A percentile compares a stretch with the other conserved stretches of the same genome.
These are phyloP conservation scores for Vicia faba DNA, from an alignment of 306 rosid species.

Conservation along the genomic window DNA sequence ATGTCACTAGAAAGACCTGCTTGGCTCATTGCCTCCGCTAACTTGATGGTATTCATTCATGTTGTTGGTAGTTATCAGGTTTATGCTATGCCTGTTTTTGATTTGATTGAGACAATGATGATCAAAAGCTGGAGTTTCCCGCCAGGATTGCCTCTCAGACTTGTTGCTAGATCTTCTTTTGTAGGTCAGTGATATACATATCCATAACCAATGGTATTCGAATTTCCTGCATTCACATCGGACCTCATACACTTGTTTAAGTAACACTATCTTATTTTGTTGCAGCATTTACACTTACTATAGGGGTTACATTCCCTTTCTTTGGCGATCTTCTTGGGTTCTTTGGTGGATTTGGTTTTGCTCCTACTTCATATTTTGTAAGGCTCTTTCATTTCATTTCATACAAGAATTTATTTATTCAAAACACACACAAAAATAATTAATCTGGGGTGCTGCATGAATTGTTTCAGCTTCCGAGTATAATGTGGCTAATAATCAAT, in stretches of 20 bases:
- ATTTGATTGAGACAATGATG: conserved; percentile 71
- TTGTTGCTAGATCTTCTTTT: conserved; percentile 72
- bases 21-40: conserved; percentile 92
- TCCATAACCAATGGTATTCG: no score
- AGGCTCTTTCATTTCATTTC: conserved; percentile 29
- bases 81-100: conserved; percentile 92
- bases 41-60: conserved; percentile 86
- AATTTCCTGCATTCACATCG: no score
- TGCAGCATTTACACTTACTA: conserved; percentile 74
- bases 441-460: conserved; percentile 5
- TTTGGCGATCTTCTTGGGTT: conserved; percentile 96
- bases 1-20: conserved; percentile 65
- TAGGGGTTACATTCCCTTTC: conserved; percentile 88
- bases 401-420: background rate
- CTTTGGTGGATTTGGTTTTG: conserved; percentile 95
- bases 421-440: background rate
- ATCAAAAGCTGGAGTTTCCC: conserved; percentile 55
- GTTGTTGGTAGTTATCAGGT: conserved; percentile 98
- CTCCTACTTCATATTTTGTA: conserved; percentile 86
- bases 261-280: conserved; percentile 33
- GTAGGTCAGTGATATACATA: conserved; percentile 48
- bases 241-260: no score
- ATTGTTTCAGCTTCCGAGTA: conserved; percentile 74
- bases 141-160: conserved; percentile 70
- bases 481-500: conserved; percentile 84